phyloP scores from a whole-genome alignment of 73 alveolate genomes.

The Paramecium sonneborni region DNA sequence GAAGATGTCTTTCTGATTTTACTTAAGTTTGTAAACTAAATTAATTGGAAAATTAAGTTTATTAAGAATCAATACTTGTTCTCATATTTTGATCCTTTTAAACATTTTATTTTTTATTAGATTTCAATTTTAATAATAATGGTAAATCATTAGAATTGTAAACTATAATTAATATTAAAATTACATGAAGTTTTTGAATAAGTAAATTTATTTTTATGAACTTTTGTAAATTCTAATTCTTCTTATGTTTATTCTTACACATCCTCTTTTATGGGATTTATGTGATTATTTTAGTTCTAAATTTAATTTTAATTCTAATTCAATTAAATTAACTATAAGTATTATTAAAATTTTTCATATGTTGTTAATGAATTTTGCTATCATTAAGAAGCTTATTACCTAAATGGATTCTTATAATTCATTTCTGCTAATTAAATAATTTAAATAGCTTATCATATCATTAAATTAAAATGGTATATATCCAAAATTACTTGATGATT shows the following conservation, averaged over 20 bases:
- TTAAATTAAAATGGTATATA: not conserved
- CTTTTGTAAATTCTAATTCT: not conserved
- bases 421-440: not conserved
- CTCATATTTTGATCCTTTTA: not conserved
- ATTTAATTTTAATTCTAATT: not conserved
- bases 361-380: not conserved
- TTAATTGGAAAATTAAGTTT: not conserved
- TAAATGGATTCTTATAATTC: not conserved
- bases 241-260: not conserved
- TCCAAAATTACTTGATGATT: not conserved
- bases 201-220: not conserved
- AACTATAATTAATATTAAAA: not conserved
- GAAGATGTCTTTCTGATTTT: not conserved
- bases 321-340: not conserved
- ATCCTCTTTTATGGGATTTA: not conserved
- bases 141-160: not conserved
- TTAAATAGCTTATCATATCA: slow-evolving; percentile 1
- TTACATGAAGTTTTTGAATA: not conserved
- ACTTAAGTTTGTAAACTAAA: not conserved
- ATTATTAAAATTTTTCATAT: not conserved
- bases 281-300: not conserved
- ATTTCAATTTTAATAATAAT: not conserved
- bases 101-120: not conserved
- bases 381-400: not conserved
- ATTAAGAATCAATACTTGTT: not conserved